phyloP scores from a whole-genome alignment of 2,329 filamentous ascomycete genomes.

The Sclerotinia glacialis region DNA sequence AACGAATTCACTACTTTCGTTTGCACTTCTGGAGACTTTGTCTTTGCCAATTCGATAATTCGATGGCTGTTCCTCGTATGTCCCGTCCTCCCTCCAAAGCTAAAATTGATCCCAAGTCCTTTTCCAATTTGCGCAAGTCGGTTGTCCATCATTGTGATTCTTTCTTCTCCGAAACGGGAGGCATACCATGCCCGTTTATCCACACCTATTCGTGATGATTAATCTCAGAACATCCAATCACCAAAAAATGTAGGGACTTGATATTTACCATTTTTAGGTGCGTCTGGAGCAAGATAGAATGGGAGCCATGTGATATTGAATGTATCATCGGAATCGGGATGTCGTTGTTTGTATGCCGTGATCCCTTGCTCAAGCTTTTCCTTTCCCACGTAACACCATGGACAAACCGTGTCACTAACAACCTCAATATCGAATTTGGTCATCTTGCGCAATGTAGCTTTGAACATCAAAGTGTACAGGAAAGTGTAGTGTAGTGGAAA shows the following conservation, averaged over 20 bases:
- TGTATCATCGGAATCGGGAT: slow-evolving; percentile 62
- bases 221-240: not conserved
- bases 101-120: slow-evolving; percentile 69
- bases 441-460: slow-evolving; percentile 49
- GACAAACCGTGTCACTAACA: slow-evolving; percentile 69
- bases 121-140: slow-evolving; percentile 58
- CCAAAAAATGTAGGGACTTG: not conserved
- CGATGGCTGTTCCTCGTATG: slow-evolving; percentile 79
- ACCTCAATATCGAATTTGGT: slow-evolving; percentile 73
- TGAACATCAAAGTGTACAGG: slow-evolving; percentile 25
- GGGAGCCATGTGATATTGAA: slow-evolving; percentile 74
- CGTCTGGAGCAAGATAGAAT: slow-evolving; percentile 73
- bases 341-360: slow-evolving; percentile 57
- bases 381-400: slow-evolving; percentile 51
- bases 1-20: slow-evolving; percentile 59
- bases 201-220: slow-evolving; percentile 39
- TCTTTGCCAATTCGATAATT: slow-evolving; percentile 66
- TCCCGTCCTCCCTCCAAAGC: slow-evolving; percentile 67
- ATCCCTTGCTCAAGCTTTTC: slow-evolving; percentile 73
- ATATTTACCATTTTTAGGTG: slow-evolving; percentile 51
- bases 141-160: slow-evolving; percentile 55
- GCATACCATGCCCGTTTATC: slow-evolving; percentile 58
- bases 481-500: too few relatives aligned
- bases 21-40: slow-evolving; percentile 52
- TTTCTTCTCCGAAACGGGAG: slow-evolving; percentile 61